Conservation (phyloP, 306 rosid genomes). For the Quercus bicolor region DNA sequence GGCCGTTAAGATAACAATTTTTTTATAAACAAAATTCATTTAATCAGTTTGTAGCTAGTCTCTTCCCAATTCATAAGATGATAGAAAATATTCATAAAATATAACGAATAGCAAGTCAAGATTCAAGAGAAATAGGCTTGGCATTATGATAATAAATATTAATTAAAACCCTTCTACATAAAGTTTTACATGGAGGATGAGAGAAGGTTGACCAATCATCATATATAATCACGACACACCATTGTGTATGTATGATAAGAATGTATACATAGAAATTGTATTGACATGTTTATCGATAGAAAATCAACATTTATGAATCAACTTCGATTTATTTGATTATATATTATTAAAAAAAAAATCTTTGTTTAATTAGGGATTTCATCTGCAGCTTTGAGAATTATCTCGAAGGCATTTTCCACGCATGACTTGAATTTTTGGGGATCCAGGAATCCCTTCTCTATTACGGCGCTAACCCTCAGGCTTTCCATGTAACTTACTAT, state of each 20-base stretch:
- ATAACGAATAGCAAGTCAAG: neutral
- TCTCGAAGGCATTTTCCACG: conserved; percentile 45
- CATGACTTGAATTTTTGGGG: conserved; percentile 32
- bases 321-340: too few species aligned
- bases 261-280: too few species aligned
- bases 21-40: too few species aligned
- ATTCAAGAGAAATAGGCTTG: neutral
- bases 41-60: too few species aligned
- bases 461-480: conserved; percentile 32
- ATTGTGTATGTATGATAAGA: too few species aligned
- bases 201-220: too few species aligned
- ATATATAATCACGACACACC: too few species aligned
- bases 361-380: neutral
- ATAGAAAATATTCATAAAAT: neutral
- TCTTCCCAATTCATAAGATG: neutral
- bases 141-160: neutral
- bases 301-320: too few species aligned
- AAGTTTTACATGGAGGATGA: too few species aligned
- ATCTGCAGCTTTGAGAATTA: conserved; percentile 32
- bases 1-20: neutral
- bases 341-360: too few species aligned
- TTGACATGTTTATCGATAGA: too few species aligned
- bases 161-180: too few species aligned
- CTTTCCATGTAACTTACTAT: conserved; percentile 47
- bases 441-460: conserved; percentile 39